These are phyloP conservation scores for Xerocomus spinulosus DNA, from an alignment of 768 basidiomycete genomes.

Conservation along the genomic window DNA sequence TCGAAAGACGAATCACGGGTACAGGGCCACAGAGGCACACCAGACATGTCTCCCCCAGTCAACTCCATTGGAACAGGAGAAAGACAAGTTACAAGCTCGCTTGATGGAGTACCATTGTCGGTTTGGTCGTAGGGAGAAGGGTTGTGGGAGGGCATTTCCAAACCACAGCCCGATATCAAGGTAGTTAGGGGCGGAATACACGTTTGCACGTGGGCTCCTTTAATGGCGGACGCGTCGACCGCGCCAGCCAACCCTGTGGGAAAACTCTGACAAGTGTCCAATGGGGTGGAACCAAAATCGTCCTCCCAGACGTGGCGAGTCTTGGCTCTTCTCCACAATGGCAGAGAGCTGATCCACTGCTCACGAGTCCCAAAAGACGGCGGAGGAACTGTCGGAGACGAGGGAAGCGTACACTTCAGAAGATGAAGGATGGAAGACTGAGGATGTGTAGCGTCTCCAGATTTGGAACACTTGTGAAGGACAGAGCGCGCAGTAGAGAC, in stretches of 20 bases:
- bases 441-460: conserved; percentile 35
- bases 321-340: conserved; percentile 68
- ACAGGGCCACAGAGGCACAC: conserved; percentile 16
- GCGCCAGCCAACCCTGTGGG: conserved; percentile 67
- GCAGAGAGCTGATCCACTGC: conserved; percentile 69
- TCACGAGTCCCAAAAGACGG: conserved; percentile 63
- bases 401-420: conserved; percentile 55
- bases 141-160: conserved; percentile 11
- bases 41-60: conserved; percentile 1
- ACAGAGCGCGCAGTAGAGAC: conserved; percentile 58
- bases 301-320: conserved; percentile 65
- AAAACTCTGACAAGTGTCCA: conserved; percentile 54
- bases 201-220: conserved; percentile 81
- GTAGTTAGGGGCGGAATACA: conserved; percentile 69
- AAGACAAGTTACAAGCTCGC: neutral
- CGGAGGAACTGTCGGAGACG: conserved; percentile 56
- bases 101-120: neutral
- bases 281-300: conserved; percentile 25
- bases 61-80: conserved; percentile 12
- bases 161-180: conserved; percentile 10
- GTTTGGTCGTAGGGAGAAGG: conserved; percentile 31
- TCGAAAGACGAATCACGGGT: conserved; percentile 17
- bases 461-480: conserved; percentile 54
- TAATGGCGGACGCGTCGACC: conserved; percentile 77
- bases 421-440: conserved; percentile 47